Conservation (phyloP, 1,284 basidiomycete genomes). For the Anthracocystis panici-leucophaei region DNA sequence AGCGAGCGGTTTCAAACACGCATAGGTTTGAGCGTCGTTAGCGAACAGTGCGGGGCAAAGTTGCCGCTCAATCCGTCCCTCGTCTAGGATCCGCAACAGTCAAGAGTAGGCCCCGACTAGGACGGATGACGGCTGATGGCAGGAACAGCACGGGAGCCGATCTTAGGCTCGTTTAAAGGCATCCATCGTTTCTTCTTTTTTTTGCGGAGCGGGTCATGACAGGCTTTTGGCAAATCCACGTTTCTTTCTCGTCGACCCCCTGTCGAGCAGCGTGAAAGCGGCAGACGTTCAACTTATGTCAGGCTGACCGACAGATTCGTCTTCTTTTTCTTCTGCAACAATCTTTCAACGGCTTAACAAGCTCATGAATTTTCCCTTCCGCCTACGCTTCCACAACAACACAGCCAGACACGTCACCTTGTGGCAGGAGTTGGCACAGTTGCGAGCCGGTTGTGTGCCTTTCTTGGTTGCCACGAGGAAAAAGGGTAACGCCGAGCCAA, state of each 20-base stretch:
- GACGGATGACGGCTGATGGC: neutral
- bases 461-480: neutral
- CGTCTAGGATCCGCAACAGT: neutral
- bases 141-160: slow-evolving; percentile 1
- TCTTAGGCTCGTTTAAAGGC: slow-evolving; percentile 3
- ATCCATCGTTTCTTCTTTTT: slow-evolving; percentile 7
- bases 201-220: slow-evolving; percentile 1
- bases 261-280: slow-evolving; percentile 21
- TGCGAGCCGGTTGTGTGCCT: neutral
- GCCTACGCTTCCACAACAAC: neutral
- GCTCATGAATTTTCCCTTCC: neutral
- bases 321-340: neutral
- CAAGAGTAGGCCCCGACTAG: neutral
- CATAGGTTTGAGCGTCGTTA: neutral
- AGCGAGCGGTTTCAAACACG: neutral
- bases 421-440: neutral
- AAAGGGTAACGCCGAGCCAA: neutral
- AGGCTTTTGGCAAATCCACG: neutral
- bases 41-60: slow-evolving; percentile 8
- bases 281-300: slow-evolving; percentile 4
- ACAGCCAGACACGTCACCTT: slow-evolving; percentile 12
- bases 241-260: neutral
- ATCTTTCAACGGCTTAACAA: neutral
- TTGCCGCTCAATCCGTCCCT: neutral
- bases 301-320: slow-evolving; percentile 12